Evolutionary conservation across 73 alveolate genomes (phyloP).

Genomic region (Durusdinium trenchii): DNA sequence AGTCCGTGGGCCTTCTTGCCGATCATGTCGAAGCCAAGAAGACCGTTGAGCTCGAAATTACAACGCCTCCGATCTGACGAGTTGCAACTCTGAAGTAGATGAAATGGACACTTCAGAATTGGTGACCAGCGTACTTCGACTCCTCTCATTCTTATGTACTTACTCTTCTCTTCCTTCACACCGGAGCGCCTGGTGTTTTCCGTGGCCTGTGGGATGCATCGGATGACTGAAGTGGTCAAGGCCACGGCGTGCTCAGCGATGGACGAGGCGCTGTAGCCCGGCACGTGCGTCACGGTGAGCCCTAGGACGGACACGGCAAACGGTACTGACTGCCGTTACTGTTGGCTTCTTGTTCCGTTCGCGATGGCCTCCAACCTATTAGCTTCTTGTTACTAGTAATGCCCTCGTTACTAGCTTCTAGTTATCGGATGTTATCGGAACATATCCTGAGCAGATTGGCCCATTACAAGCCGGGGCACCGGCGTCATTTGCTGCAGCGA

Average conservation of each 20-base stretch:
- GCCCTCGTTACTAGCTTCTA: no score
- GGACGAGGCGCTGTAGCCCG: conserved; percentile 96
- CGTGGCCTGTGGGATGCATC: conserved; percentile 61
- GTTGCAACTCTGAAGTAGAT: background rate
- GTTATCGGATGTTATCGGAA: no score
- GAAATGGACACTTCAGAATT: no score
- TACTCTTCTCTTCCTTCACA: background rate
- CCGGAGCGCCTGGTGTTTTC: conserved; percentile 45
- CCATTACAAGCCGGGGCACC: no score
- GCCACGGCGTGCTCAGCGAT: conserved; percentile 96
- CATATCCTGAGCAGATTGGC: no score
- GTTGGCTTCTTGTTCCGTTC: no score
- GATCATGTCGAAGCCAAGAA: conserved; percentile 96
- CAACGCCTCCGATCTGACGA: background rate
- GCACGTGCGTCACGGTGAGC: conserved; percentile 96
- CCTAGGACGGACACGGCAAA: no score
- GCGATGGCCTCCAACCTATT: no score
- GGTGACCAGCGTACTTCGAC: background rate
- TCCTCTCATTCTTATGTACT: background rate
- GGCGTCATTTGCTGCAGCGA: conserved; percentile 94
- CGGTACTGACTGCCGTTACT: no score
- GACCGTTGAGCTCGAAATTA: conserved; percentile 96
- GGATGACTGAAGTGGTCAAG: conserved; percentile 95
- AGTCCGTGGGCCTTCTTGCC: conserved; percentile 96
- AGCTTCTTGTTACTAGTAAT: no score